Percentiles rank a stretch among this genome's conserved stretches.
Evolutionary conservation across 108 stramenopile species (phyloP).

Genomic region (Chaetoceros tenuissimus): DNA sequence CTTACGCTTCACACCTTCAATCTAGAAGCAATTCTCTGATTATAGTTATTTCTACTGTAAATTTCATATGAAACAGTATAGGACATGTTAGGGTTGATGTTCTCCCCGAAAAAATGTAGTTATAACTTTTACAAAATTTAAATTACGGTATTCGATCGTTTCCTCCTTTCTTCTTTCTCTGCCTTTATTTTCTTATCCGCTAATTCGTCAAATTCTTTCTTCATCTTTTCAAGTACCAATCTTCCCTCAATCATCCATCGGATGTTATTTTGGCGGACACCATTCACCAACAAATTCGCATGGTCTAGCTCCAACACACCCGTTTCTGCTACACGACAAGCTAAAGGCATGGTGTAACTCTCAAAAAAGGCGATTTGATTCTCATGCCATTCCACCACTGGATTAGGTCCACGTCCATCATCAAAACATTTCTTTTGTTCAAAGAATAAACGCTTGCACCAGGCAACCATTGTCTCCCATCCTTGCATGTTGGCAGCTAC

Average conservation of each 20-base stretch:
- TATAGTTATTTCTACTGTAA: too few species aligned
- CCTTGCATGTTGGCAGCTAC: slow-evolving; percentile 66
- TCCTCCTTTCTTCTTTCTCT: too few species aligned
- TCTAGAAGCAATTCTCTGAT: too few species aligned
- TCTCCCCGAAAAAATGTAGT: too few species aligned
- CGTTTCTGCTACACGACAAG: slow-evolving; percentile 47
- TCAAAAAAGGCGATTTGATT: slow-evolving; percentile 72
- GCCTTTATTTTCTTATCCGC: too few species aligned
- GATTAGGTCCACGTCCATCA: slow-evolving; percentile 51
- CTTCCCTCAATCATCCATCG: not conserved
- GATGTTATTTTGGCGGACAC: not conserved
- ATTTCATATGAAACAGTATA: too few species aligned
- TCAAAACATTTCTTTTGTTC: slow-evolving; percentile 47
- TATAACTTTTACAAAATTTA: too few species aligned
- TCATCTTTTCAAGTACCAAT: not conserved
- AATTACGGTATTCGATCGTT: too few species aligned
- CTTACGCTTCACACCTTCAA: too few species aligned
- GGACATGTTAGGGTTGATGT: too few species aligned
- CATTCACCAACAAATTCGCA: not conserved
- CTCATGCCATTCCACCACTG: slow-evolving; percentile 52
- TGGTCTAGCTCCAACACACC: slow-evolving; percentile 34
- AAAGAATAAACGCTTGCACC: slow-evolving; percentile 48
- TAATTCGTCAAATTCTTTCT: too few species aligned
- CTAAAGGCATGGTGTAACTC: slow-evolving; percentile 58
- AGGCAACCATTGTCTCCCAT: slow-evolving; percentile 57